Conservation (phyloP, 441 rosid species). For the Gossypium schwendimanii region DNA sequence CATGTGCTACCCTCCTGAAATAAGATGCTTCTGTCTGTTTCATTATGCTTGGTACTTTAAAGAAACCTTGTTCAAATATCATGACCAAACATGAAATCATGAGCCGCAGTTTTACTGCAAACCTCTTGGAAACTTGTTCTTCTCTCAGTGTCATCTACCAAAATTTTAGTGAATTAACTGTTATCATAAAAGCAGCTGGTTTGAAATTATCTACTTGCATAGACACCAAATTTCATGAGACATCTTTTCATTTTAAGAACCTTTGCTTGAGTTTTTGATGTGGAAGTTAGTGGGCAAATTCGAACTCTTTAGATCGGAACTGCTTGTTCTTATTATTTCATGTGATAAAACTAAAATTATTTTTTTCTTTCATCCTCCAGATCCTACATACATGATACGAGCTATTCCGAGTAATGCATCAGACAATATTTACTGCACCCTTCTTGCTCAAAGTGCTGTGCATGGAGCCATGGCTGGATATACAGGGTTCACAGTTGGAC, state of each 20-base stretch:
- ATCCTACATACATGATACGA: conserved; percentile 75
- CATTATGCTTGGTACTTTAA: neutral
- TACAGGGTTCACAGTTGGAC: conserved; percentile 72
- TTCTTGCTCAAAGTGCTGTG: conserved; percentile 69
- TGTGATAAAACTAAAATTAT: neutral
- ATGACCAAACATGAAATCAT: neutral
- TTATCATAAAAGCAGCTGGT: neutral
- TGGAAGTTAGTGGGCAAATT: neutral
- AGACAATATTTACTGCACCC: conserved; percentile 72
- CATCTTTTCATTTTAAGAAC: neutral
- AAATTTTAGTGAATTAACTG: neutral
- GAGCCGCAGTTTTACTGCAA: neutral
- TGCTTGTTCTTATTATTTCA: neutral
- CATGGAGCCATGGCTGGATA: conserved; percentile 82
- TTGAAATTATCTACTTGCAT: neutral
- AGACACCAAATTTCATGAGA: neutral
- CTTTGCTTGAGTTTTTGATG: neutral
- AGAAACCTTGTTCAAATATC: neutral
- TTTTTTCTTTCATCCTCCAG: conserved; percentile 23
- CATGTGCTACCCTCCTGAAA: neutral
- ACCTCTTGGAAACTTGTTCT: neutral
- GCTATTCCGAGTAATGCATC: conserved; percentile 71
- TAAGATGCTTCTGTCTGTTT: neutral
- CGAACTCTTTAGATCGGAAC: neutral
- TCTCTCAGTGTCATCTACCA: neutral